These are phyloP conservation scores for Termitomyces sp. DNA, from an alignment of 768 basidiomycete species.

Conservation along the genomic window DNA sequence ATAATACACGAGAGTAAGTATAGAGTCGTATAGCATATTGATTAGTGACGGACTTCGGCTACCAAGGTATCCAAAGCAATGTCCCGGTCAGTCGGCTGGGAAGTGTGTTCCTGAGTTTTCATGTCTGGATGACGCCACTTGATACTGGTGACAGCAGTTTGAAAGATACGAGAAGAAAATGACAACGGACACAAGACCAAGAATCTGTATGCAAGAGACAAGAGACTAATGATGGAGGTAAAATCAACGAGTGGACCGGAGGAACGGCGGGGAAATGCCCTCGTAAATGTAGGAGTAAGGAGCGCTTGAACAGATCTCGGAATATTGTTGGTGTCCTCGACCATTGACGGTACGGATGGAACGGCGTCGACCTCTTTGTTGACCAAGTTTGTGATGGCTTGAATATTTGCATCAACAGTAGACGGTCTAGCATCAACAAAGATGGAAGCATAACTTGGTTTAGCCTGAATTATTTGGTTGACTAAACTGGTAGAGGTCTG, in stretches of 20 bases:
- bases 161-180: constrained; percentile 37
- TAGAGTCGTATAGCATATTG: constrained; percentile 24
- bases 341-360: constrained; percentile 37
- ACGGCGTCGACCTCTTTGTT: constrained; percentile 50
- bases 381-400: constrained; percentile 15
- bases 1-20: constrained; percentile 34
- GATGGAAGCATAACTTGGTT: constrained; percentile 22
- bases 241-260: constrained; percentile 26
- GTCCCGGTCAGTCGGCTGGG: background rate
- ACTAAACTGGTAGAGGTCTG: constrained; percentile 32
- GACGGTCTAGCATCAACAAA: constrained; percentile 22
- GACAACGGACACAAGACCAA: constrained; percentile 46
- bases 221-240: constrained; percentile 33
- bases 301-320: constrained; percentile 29
- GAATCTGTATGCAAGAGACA: constrained; percentile 43
- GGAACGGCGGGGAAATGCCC: background rate
- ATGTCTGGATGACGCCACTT: constrained; percentile 11
- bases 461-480: constrained; percentile 28
- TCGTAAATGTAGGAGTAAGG: constrained; percentile 13
- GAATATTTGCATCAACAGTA: constrained; percentile 16
- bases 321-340: constrained; percentile 34
- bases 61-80: constrained; percentile 29
- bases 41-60: constrained; percentile 42
- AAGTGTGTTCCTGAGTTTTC: constrained; percentile 9
- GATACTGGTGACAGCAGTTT: constrained; percentile 17